Conservation (phyloP, 148 eudicot species). For the Amaranthus palmeri region DNA sequence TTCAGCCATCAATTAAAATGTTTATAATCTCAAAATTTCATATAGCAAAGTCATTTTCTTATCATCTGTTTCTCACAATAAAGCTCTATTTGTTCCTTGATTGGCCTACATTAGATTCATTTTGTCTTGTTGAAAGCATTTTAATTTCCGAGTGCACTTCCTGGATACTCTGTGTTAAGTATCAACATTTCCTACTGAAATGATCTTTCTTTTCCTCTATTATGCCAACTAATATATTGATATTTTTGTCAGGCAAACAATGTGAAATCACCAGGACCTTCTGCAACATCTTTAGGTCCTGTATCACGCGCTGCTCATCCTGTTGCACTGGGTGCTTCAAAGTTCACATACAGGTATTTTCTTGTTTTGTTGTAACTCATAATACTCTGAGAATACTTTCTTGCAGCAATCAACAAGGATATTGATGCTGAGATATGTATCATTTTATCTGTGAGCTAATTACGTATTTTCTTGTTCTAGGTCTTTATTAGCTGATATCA, state of each 20-base stretch:
- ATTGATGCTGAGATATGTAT: neutral
- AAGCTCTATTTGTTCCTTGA: too few relatives aligned
- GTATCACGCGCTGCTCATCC: constrained; percentile 39
- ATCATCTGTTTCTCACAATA: neutral
- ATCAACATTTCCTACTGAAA: too few relatives aligned
- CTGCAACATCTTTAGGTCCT: constrained; percentile 44
- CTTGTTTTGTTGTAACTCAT: constrained; percentile 4
- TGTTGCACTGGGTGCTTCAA: constrained; percentile 48
- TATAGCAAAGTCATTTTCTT: too few relatives aligned
- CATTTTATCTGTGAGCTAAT: constrained; percentile 15
- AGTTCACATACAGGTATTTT: constrained; percentile 69
- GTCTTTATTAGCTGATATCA: constrained; percentile 91
- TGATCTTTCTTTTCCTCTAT: too few relatives aligned
- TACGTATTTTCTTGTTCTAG: constrained; percentile 31
- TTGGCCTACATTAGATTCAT: too few relatives aligned
- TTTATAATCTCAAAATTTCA: neutral
- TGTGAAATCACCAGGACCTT: constrained; percentile 47
- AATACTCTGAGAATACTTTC: neutral
- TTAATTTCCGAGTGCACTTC: too few relatives aligned
- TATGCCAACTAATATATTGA: neutral
- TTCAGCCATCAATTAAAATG: constrained; percentile 2
- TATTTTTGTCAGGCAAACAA: constrained; percentile 50
- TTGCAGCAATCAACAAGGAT: neutral
- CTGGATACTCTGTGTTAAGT: too few relatives aligned
- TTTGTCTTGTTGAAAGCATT: too few relatives aligned